These are phyloP conservation scores for Pseudogymnoascus sp. DNA, from an alignment of 2,329 filamentous ascomycete genomes.

Conservation along the genomic window DNA sequence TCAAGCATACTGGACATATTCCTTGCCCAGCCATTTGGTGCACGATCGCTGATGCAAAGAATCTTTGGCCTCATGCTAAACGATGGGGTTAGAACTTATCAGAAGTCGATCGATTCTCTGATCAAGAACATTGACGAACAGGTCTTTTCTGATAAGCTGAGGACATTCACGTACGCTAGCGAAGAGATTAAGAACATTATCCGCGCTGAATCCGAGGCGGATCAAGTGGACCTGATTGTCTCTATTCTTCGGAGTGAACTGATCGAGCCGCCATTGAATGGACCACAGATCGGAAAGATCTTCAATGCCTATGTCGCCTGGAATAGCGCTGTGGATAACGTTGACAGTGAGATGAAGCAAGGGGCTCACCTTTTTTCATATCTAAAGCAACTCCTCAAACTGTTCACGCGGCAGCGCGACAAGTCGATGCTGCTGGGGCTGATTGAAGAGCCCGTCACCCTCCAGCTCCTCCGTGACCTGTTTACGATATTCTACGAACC, in stretches of 20 bases:
- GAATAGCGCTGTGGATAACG: conserved; percentile 86
- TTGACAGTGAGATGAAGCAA: conserved; percentile 80
- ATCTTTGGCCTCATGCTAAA: conserved; percentile 89
- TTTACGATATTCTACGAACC: conserved; percentile 99
- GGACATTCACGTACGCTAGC: conserved; percentile 66
- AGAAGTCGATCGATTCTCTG: conserved; percentile 77
- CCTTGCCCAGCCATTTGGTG: conserved; percentile 86
- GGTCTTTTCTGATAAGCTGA: conserved; percentile 72
- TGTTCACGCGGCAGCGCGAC: conserved; percentile 83
- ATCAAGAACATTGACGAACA: conserved; percentile 72
- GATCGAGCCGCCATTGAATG: conserved; percentile 61
- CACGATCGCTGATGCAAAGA: conserved; percentile 82
- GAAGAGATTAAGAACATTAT: conserved; percentile 69
- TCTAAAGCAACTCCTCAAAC: conserved; percentile 87
- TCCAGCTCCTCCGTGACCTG: conserved; percentile 90
- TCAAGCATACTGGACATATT: conserved; percentile 91
- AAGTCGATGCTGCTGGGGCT: conserved; percentile 96
- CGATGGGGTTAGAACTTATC: conserved; percentile 80
- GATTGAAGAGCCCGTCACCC: conserved; percentile 92
- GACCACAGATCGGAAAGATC: conserved; percentile 71
- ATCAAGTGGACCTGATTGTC: conserved; percentile 79
- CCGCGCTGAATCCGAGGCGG: conserved; percentile 61
- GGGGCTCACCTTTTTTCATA: conserved; percentile 90
- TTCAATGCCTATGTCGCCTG: conserved; percentile 96
- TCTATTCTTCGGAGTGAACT: conserved; percentile 74